Evolutionary conservation across 345 rosid species (phyloP).

Genomic region (Passiflora organensis): DNA sequence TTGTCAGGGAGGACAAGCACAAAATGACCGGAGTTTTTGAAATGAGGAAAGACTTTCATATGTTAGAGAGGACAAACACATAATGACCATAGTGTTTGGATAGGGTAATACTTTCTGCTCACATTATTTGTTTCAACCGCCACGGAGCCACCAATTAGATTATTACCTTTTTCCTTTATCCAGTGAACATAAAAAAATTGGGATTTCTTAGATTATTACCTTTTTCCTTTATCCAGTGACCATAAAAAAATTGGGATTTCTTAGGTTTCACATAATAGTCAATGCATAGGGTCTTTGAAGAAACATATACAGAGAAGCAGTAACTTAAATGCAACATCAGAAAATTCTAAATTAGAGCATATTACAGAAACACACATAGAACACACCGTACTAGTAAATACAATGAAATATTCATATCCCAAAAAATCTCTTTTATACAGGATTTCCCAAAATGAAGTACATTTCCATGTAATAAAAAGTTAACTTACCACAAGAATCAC

Average conservation of each 20-base stretch:
- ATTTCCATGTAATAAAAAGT: conserved; percentile 7
- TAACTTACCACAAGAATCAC: conserved; percentile 78
- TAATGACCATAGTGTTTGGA: background rate
- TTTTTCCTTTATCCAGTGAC: background rate
- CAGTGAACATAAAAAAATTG: background rate
- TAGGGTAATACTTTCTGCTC: too few species aligned
- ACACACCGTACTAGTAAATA: too few species aligned
- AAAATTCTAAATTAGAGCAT: too few species aligned
- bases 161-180: background rate
- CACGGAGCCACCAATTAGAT: too few species aligned
- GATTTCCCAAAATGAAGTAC: background rate
- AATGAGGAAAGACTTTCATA: too few species aligned
- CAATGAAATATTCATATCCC: too few species aligned
- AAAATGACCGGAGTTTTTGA: background rate
- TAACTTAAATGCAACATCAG: background rate
- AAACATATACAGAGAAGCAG: background rate
- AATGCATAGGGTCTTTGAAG: background rate
- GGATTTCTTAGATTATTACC: background rate
- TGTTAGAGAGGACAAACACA: background rate
- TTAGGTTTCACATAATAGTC: background rate
- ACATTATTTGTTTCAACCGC: background rate
- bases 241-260: background rate
- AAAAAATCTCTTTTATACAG: conserved; percentile 1
- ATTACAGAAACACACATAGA: too few species aligned
- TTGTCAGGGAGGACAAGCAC: background rate